These are phyloP conservation scores for Fomes fomentarius DNA, from an alignment of 1,284 basidiomycete genomes.

Conservation along the genomic window DNA sequence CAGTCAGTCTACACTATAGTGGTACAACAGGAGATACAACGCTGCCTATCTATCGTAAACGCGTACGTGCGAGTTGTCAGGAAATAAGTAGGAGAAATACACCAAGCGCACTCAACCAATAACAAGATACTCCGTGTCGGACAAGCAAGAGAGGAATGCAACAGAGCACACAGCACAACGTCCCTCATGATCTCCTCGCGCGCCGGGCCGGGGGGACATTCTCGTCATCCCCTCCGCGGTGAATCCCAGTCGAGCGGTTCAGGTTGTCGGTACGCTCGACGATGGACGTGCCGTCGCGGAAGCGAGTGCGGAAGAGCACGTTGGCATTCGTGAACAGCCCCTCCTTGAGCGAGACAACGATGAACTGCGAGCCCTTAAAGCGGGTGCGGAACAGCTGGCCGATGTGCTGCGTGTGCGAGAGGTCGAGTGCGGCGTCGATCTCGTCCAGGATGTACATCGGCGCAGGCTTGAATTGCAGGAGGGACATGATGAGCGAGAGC, in stretches of 20 bases:
- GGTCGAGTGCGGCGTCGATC: slow-evolving; percentile 95
- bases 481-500: slow-evolving; percentile 95
- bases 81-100: no score
- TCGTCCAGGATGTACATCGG: slow-evolving; percentile 99
- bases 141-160: background rate
- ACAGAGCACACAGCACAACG: background rate
- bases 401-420: slow-evolving; percentile 97
- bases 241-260: slow-evolving; percentile 54
- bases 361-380: slow-evolving; percentile 99
- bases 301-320: slow-evolving; percentile 91
- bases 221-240: slow-evolving; percentile 29
- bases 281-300: slow-evolving; percentile 90
- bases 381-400: slow-evolving; percentile 94
- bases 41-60: no score
- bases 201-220: slow-evolving; percentile 9
- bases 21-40: no score
- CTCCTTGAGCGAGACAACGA: slow-evolving; percentile 97
- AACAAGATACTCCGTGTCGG: background rate
- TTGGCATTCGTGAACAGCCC: slow-evolving; percentile 98
- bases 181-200: slow-evolving; percentile 2
- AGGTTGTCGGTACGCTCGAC: slow-evolving; percentile 85
- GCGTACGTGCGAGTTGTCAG: no score
- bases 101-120: no score
- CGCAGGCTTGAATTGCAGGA: slow-evolving; percentile 98
- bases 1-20: no score